Evolutionary conservation across 352 stramenopile species (phyloP).

Genomic region (Pythium monospermum): DNA sequence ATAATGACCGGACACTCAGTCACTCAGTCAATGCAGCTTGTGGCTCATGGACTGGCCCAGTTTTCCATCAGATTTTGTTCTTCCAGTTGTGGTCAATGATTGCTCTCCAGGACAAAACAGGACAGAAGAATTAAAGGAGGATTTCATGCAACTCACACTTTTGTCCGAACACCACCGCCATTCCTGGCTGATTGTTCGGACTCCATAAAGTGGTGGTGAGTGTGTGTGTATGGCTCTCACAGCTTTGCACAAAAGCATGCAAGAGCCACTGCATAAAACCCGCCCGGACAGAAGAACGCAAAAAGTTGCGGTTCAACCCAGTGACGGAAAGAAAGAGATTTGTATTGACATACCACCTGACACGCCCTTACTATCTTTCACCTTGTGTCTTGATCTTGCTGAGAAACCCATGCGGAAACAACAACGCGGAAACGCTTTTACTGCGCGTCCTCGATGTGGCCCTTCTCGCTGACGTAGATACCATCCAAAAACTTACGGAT

Average conservation of each 20-base stretch:
- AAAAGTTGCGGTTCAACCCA: conserved; percentile 71
- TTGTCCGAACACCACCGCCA: no score
- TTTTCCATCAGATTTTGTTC: not conserved
- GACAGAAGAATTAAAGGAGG: conserved; percentile 4
- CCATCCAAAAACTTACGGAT: conserved; percentile 99
- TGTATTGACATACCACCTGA: conserved; percentile 40
- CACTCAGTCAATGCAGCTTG: no score
- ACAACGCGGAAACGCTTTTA: conserved; percentile 31
- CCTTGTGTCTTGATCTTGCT: conserved; percentile 27
- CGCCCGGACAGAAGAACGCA: conserved; percentile 90
- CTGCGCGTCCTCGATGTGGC: conserved; percentile 66
- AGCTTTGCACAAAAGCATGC: no score
- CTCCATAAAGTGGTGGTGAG: not conserved
- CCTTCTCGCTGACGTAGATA: conserved; percentile 99
- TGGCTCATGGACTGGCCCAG: no score
- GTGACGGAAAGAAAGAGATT: conserved; percentile 54
- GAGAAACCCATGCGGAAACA: not conserved
- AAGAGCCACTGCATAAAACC: conserved; percentile 85
- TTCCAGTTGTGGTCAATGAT: not conserved
- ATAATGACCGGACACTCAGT: no score
- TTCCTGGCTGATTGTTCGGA: no score
- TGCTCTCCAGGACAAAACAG: not conserved
- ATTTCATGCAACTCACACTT: conserved; percentile 19
- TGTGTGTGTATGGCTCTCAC: no score
- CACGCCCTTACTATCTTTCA: conserved; percentile 39